Conservation (phyloP, 371 early-diverging fungal genomes). For the Basidiobolus meristosporus region DNA sequence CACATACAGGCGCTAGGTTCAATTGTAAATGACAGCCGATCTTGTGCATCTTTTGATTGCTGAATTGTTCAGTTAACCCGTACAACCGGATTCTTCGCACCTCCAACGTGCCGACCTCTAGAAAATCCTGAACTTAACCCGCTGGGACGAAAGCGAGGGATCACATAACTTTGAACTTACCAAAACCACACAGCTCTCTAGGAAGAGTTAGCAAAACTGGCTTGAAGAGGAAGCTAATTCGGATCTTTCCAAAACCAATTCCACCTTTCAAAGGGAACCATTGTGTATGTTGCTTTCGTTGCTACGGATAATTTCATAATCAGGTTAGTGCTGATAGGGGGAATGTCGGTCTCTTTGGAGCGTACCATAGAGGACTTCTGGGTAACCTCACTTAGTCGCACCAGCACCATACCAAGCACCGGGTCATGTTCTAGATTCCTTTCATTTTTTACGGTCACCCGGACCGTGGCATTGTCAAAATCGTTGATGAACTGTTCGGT, state of each 20-base stretch:
- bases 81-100: too few relatives aligned
- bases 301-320: too few relatives aligned
- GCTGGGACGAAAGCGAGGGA: too few relatives aligned
- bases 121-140: too few relatives aligned
- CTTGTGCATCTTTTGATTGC: too few relatives aligned
- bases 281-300: constrained; percentile 1
- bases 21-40: too few relatives aligned
- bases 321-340: not conserved
- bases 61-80: too few relatives aligned
- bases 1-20: too few relatives aligned
- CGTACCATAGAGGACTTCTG: too few relatives aligned
- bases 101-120: too few relatives aligned
- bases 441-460: constrained; percentile 4
- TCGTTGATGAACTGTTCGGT: constrained; percentile 6
- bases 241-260: constrained; percentile 5
- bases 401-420: constrained; percentile 4
- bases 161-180: too few relatives aligned
- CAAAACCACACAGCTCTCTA: constrained; percentile 3
- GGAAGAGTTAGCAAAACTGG: constrained; percentile 1
- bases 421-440: constrained; percentile 5
- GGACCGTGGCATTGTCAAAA: constrained; percentile 2
- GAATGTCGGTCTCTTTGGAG: not conserved
- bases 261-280: constrained; percentile 5
- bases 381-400: too few relatives aligned
- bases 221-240: constrained; percentile 5